A percentile compares a stretch with the other conserved stretches of the same genome.
Evolutionary conservation across 495 filamentous ascomycete species (phyloP).

Genomic region (Aspergillus diversus): DNA sequence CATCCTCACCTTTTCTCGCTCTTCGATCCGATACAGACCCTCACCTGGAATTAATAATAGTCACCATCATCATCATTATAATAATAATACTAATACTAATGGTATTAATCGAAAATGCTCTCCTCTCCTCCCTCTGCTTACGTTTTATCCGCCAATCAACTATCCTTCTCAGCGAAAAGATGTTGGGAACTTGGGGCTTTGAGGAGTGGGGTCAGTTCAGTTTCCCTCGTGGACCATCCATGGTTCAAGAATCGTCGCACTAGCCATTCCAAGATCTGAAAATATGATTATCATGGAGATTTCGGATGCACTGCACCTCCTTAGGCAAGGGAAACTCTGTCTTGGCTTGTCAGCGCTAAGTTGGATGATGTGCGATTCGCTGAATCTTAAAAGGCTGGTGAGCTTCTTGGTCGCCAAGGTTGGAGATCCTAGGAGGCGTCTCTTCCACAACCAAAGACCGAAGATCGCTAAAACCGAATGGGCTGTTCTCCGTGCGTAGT

Average conservation of each 20-base stretch:
- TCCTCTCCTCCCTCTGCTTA: background rate
- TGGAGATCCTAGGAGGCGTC: slow-evolving; percentile 18
- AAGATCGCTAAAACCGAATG: slow-evolving; percentile 15
- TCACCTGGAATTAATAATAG: background rate
- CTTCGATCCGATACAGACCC: background rate
- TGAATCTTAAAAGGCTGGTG: slow-evolving; percentile 17
- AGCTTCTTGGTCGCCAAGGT: slow-evolving; percentile 27
- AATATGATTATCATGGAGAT: slow-evolving; percentile 15
- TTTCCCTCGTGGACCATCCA: slow-evolving; percentile 29
- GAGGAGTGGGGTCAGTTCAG: slow-evolving; percentile 26
- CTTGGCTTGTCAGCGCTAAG: slow-evolving; percentile 21
- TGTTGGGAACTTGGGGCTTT: background rate
- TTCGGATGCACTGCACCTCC: slow-evolving; percentile 10
- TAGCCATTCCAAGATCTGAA: slow-evolving; percentile 22
- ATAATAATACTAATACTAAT: background rate
- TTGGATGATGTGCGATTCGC: slow-evolving; percentile 21
- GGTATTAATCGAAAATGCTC: slow-evolving; percentile 3
- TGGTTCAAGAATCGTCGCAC: slow-evolving; percentile 22
- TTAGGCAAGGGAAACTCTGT: slow-evolving; percentile 18
- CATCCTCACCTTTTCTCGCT: background rate
- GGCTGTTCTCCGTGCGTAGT: slow-evolving; percentile 8
- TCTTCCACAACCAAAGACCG: background rate
- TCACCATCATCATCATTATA: background rate
- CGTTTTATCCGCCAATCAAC: background rate
- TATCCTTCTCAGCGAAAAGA: background rate